phyloP scores from a whole-genome alignment of 2,329 filamentous ascomycete species.

The Claviceps fusiformis region DNA sequence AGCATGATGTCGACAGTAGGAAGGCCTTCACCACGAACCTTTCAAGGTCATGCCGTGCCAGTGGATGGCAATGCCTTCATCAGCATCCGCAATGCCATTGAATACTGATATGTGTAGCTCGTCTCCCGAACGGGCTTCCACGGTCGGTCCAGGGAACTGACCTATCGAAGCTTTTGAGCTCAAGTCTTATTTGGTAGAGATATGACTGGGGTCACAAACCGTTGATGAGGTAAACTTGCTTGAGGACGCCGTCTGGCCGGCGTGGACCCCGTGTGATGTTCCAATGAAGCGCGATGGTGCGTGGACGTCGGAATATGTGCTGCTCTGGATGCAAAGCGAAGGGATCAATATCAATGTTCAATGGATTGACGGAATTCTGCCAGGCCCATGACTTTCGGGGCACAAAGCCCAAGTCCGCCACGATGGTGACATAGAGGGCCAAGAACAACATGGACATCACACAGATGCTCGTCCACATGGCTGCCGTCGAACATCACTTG shows the following conservation, averaged over 20 bases:
- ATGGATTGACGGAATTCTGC: no score
- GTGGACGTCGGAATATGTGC: conserved; percentile 23
- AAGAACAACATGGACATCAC: conserved; percentile 4
- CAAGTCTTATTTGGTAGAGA: background rate
- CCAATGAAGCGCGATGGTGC: conserved; percentile 22
- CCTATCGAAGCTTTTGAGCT: conserved; percentile 7
- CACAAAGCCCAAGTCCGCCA: background rate
- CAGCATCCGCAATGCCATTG: conserved; percentile 19
- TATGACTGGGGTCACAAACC: conserved; percentile 13
- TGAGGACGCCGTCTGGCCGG: conserved; percentile 35
- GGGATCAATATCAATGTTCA: background rate
- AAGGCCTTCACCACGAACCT: conserved; percentile 15
- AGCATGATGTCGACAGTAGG: background rate
- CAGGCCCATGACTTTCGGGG: background rate
- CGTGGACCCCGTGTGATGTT: conserved; percentile 23
- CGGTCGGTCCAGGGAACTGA: conserved; percentile 29
- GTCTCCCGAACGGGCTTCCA: conserved; percentile 31
- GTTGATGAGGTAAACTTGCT: conserved; percentile 35
- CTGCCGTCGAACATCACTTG: background rate
- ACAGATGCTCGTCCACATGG: background rate
- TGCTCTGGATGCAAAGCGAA: conserved; percentile 25
- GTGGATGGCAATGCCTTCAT: conserved; percentile 39
- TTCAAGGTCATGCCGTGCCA: conserved; percentile 57
- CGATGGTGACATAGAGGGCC: conserved; percentile 7
- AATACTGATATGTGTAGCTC: conserved; percentile 25